Evolutionary conservation across 2,329 filamentous ascomycete species (phyloP).

Genomic region (Diaporthe capsici): DNA sequence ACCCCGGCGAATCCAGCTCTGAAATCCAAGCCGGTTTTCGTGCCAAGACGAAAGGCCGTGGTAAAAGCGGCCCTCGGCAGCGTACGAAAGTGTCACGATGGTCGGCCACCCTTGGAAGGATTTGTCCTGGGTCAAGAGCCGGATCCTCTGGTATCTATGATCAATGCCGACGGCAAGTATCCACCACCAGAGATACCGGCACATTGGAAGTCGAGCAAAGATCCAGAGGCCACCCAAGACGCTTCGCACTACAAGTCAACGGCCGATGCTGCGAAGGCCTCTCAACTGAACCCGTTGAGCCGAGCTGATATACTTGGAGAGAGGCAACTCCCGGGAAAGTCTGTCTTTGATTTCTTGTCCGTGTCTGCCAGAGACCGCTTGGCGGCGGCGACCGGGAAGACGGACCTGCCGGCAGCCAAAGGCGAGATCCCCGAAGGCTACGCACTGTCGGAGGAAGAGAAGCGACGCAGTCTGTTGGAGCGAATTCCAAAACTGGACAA

Average conservation of each 20-base stretch:
- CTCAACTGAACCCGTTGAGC: constrained; percentile 80
- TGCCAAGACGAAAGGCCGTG: constrained; percentile 73
- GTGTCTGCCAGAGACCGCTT: constrained; percentile 83
- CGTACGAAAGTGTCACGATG: constrained; percentile 84
- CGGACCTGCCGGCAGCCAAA: constrained; percentile 81
- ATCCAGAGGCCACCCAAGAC: constrained; percentile 50
- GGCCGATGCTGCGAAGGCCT: constrained; percentile 83
- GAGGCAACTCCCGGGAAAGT: constrained; percentile 86
- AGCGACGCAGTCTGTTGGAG: constrained; percentile 68
- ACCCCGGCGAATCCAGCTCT: constrained; percentile 74
- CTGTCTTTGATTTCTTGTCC: constrained; percentile 93
- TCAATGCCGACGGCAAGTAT: constrained; percentile 63
- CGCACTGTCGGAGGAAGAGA: constrained; percentile 74
- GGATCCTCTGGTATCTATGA: constrained; percentile 61
- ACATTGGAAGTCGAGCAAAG: constrained; percentile 79
- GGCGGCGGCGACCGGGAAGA: constrained; percentile 80
- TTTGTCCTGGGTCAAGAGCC: constrained; percentile 78
- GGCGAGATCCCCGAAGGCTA: constrained; percentile 80
- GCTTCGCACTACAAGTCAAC: constrained; percentile 71
- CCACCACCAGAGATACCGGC: constrained; percentile 77
- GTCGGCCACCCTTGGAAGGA: constrained; percentile 82
- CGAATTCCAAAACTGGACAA: constrained; percentile 76
- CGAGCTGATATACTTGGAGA: constrained; percentile 88
- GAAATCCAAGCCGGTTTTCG: constrained; percentile 79
- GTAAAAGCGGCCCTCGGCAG: constrained; percentile 56